Percentiles rank a stretch among this genome's conserved stretches.
Conservation (phyloP, 192 early-diverging fungal genomes). For the Backusella australiensis region DNA sequence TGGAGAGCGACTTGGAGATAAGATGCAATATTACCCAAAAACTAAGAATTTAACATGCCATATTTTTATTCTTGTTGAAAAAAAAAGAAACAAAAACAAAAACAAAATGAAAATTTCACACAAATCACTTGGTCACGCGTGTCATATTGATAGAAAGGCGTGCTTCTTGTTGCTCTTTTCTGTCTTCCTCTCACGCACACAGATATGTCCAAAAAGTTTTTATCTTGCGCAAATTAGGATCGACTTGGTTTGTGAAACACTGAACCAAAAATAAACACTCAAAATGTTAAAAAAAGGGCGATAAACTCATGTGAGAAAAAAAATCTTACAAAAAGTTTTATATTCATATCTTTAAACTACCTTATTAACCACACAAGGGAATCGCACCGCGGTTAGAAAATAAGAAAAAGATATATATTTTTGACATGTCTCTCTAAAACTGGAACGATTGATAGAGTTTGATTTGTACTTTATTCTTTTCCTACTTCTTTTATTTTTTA, state of each 20-base stretch:
- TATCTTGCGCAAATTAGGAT: neutral
- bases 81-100: too few species aligned
- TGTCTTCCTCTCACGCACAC: neutral
- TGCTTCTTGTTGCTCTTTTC: neutral
- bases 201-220: neutral
- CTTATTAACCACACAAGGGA: constrained; percentile 3
- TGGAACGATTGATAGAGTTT: neutral
- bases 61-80: neutral
- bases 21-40: too few species aligned
- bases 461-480: neutral
- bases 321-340: neutral
- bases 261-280: neutral
- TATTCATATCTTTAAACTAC: neutral
- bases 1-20: too few species aligned
- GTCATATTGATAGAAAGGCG: neutral
- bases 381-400: constrained; percentile 7
- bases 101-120: neutral
- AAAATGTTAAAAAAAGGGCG: neutral
- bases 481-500: neutral
- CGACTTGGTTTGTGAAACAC: neutral
- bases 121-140: neutral
- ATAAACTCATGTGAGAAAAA: neutral
- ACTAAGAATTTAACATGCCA: neutral
- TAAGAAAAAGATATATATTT: neutral
- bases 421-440: neutral